These are phyloP conservation scores for Pholiota conissans DNA, from an alignment of 768 basidiomycete genomes.

Conservation along the genomic window DNA sequence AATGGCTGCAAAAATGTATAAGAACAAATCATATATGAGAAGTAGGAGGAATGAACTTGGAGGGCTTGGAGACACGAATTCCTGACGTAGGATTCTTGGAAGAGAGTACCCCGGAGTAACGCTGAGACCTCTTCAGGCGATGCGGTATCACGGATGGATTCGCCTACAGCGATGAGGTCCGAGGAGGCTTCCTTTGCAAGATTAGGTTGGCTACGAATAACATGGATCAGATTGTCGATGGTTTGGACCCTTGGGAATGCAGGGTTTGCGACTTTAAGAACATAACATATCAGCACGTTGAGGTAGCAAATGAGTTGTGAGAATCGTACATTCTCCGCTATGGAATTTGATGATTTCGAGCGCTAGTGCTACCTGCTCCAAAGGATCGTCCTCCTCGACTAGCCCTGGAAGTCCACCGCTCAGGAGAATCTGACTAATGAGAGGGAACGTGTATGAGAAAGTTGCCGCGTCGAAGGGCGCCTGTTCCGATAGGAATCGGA, in stretches of 20 bases:
- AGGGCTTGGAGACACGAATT: slow-evolving; percentile 89
- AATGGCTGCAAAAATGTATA: slow-evolving; percentile 63
- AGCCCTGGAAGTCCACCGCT: slow-evolving; percentile 64
- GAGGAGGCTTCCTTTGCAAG: slow-evolving; percentile 84
- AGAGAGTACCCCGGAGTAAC: slow-evolving; percentile 71
- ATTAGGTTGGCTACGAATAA: slow-evolving; percentile 76
- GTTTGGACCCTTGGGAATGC: slow-evolving; percentile 75
- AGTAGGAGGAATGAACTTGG: slow-evolving; percentile 50
- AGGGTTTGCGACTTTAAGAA: slow-evolving; percentile 66
- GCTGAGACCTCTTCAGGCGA: slow-evolving; percentile 60
- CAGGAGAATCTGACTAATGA: slow-evolving; percentile 67
- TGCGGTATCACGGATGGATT: slow-evolving; percentile 70
- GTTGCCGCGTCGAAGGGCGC: slow-evolving; percentile 83
- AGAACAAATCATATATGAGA: neutral
- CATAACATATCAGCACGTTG: neutral
- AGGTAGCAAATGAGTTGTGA: neutral
- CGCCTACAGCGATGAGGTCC: slow-evolving; percentile 76
- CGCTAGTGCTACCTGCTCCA: slow-evolving; percentile 77
- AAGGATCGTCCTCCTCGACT: slow-evolving; percentile 68
- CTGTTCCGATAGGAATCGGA: slow-evolving; percentile 81
- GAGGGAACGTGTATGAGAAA: slow-evolving; percentile 77
- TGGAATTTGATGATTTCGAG: slow-evolving; percentile 72
- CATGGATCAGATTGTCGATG: slow-evolving; percentile 67
- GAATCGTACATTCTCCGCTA: slow-evolving; percentile 65
- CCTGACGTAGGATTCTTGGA: slow-evolving; percentile 86